Percentiles rank a stretch among this genome's conserved stretches.
Conservation (phyloP, 2,329 filamentous ascomycete species). For the Zymoseptoria passerinii region DNA sequence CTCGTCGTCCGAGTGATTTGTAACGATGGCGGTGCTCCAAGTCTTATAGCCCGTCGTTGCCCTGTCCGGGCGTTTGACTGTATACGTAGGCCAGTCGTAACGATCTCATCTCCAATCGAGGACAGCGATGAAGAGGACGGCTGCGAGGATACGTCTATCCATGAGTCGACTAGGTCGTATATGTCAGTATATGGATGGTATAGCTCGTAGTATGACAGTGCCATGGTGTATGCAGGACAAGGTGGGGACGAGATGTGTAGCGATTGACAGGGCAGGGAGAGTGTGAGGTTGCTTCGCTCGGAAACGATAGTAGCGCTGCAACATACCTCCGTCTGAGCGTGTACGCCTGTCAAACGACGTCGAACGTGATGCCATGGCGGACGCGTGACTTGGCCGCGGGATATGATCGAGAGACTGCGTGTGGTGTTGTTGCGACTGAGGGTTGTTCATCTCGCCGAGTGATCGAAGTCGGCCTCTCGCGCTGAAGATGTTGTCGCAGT, state of each 20-base stretch:
- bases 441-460: not conserved
- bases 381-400: conserved; percentile 19
- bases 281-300: not conserved
- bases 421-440: not conserved
- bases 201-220: conserved; percentile 14
- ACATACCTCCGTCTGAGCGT: conserved; percentile 18
- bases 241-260: not conserved
- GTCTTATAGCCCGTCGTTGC: conserved; percentile 42
- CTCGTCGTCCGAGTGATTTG: conserved; percentile 39
- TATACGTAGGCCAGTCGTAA: conserved; percentile 77
- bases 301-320: not conserved
- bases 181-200: conserved; percentile 22
- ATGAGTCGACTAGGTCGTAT: conserved; percentile 60
- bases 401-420: conserved; percentile 9
- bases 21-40: conserved; percentile 35
- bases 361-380: conserved; percentile 22
- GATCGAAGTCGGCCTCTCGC: not conserved
- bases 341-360: conserved; percentile 24
- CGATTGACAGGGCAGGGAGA: not conserved
- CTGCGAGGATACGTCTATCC: conserved; percentile 88
- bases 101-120: conserved; percentile 75
- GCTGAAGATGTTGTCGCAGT: not conserved
- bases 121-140: conserved; percentile 90
- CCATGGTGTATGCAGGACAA: conserved; percentile 7
- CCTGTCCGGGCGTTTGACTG: conserved; percentile 56